phyloP scores from a whole-genome alignment of 768 basidiomycete genomes.

The Boletus subparvulus region DNA sequence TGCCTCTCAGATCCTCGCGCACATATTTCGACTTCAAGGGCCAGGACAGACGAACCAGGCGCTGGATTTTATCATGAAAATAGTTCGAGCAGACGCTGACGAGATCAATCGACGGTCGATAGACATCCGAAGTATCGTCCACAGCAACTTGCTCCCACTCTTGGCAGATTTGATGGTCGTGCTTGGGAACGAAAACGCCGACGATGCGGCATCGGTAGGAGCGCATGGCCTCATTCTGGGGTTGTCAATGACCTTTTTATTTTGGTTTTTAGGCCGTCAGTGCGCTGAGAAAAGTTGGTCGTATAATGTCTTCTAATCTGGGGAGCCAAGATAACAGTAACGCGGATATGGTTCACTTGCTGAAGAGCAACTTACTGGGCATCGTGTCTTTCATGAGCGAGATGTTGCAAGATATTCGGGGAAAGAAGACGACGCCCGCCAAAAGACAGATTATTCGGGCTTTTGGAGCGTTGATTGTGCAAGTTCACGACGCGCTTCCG shows the following conservation, averaged over 20 bases:
- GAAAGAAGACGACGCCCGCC: constrained; percentile 62
- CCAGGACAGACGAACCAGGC: constrained; percentile 56
- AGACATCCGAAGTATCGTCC: constrained; percentile 52
- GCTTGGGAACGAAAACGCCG: constrained; percentile 66
- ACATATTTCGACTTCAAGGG: constrained; percentile 60
- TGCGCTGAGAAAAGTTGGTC: constrained; percentile 46
- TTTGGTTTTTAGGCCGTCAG: constrained; percentile 45
- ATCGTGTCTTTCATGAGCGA: constrained; percentile 84
- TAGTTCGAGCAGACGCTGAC: constrained; percentile 50
- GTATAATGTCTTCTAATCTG: constrained; percentile 27
- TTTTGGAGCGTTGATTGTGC: constrained; percentile 66
- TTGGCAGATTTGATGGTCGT: constrained; percentile 74
- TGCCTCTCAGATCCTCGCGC: constrained; percentile 59
- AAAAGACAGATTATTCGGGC: constrained; percentile 82
- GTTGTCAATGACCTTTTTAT: constrained; percentile 34
- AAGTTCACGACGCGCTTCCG: constrained; percentile 69
- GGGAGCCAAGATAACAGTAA: constrained; percentile 28
- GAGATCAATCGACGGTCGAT: constrained; percentile 34
- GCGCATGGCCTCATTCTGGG: constrained; percentile 6
- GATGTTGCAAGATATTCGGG: constrained; percentile 79
- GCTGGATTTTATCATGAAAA: constrained; percentile 58
- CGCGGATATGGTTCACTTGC: constrained; percentile 52
- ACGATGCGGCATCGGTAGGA: constrained; percentile 45
- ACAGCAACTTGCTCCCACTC: constrained; percentile 65
- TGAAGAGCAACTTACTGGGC: constrained; percentile 79